Conservation (phyloP, 139 green algal species). For the Auxenochlorella protothecoides region DNA sequence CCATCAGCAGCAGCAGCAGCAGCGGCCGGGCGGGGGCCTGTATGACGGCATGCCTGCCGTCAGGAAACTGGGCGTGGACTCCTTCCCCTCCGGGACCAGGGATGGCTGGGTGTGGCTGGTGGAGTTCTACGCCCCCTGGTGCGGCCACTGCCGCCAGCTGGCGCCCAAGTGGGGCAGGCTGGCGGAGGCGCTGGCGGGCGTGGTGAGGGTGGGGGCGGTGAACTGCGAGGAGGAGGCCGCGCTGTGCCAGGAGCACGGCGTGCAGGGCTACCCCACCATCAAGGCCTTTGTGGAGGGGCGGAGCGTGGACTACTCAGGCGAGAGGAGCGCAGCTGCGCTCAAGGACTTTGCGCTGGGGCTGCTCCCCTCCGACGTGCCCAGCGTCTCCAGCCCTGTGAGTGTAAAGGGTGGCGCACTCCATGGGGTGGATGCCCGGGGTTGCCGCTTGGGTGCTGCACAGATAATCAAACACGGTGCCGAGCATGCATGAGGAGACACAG, state of each 20-base stretch:
- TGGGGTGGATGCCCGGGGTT: no score
- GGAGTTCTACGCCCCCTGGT: conserved; percentile 69
- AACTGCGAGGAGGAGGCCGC: conserved; percentile 66
- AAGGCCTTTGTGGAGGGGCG: conserved; percentile 46
- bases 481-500: no score
- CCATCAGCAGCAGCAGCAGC: conserved; percentile 1
- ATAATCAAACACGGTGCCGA: no score
- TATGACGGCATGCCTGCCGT: conserved; percentile 42
- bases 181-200: conserved; percentile 52
- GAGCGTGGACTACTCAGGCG: conserved; percentile 46
- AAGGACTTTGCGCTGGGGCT: conserved; percentile 54
- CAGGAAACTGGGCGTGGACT: conserved; percentile 23
- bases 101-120: conserved; percentile 55
- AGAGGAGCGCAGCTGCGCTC: conserved; percentile 42
- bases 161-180: conserved; percentile 60
- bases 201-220: conserved; percentile 61
- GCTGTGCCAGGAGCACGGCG: conserved; percentile 52
- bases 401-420: no score
- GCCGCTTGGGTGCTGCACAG: no score
- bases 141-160: conserved; percentile 62
- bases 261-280: conserved; percentile 72
- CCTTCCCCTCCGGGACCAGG: conserved; percentile 38
- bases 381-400: background rate
- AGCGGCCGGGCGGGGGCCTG: conserved; percentile 14
- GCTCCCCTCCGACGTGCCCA: conserved; percentile 40